These are phyloP conservation scores for Populus tremula DNA, from an alignment of 345 rosid genomes.

Conservation along the genomic window DNA sequence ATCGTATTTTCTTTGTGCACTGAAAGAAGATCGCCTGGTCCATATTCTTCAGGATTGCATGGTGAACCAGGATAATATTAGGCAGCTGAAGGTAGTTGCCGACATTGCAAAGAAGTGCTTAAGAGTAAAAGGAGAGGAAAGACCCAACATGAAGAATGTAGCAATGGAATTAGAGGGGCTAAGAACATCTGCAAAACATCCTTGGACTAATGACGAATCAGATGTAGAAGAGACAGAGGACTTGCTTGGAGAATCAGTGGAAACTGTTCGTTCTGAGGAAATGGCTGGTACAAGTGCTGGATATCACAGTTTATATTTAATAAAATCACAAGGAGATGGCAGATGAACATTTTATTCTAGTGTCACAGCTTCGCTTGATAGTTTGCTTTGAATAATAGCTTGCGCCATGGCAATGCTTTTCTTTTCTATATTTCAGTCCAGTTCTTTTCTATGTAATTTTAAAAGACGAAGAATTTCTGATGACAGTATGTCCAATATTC, in stretches of 20 bases:
- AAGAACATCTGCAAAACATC: background rate
- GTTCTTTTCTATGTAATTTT: no score
- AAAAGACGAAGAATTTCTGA: no score
- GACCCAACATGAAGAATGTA: conserved; percentile 8
- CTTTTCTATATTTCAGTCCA: no score
- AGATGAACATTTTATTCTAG: no score
- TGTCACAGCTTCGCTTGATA: no score
- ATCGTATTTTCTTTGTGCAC: background rate
- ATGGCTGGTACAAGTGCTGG: background rate
- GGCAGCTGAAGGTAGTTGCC: background rate
- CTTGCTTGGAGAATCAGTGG: conserved; percentile 12
- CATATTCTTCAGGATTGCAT: background rate
- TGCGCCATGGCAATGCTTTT: no score
- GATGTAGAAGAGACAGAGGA: conserved; percentile 21
- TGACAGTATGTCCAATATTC: no score
- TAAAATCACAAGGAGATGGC: background rate
- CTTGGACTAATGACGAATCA: no score
- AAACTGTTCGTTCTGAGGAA: background rate
- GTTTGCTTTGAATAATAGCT: no score
- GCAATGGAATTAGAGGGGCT: conserved; percentile 6
- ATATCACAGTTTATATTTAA: conserved; percentile 13
- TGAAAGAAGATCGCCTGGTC: background rate
- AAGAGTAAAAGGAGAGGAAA: background rate
- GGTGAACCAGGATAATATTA: background rate
- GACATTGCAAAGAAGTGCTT: conserved; percentile 1